A percentile compares a stretch with the other conserved stretches of the same genome.
Conservation (phyloP, 306 rosid genomes). For the Psophocarpus tetragonolobus region DNA sequence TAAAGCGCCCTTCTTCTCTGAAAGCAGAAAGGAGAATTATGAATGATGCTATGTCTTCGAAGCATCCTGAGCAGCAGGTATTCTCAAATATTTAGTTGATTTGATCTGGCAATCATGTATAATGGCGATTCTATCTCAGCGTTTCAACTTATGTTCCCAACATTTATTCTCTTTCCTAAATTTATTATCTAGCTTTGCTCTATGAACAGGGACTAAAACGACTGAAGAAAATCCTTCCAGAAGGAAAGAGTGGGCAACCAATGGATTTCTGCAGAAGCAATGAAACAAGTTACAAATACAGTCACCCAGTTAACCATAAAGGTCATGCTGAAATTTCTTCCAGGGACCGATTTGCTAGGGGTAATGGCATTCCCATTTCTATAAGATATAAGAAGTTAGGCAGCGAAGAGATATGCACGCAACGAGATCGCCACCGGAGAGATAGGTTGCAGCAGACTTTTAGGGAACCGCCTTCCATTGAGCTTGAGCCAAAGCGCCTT, state of each 20-base stretch:
- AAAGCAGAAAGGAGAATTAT: conserved; percentile 65
- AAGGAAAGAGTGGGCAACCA: conserved; percentile 48
- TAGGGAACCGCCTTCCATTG: conserved; percentile 57
- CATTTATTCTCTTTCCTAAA: background rate
- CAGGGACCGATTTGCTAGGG: conserved; percentile 51
- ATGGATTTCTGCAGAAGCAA: conserved; percentile 49
- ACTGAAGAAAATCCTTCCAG: conserved; percentile 68
- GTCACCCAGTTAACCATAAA: conserved; percentile 44
- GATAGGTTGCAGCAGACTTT: conserved; percentile 52
- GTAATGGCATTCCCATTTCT: conserved; percentile 63
- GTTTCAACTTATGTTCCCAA: background rate
- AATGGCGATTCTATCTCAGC: background rate
- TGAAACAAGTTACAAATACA: conserved; percentile 52
- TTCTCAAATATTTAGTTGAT: background rate
- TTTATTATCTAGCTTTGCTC: background rate
- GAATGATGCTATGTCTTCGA: conserved; percentile 37
- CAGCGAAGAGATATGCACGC: conserved; percentile 58
- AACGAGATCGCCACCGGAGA: conserved; percentile 62
- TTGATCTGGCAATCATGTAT: background rate
- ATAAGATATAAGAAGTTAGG: conserved; percentile 62
- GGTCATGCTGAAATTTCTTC: conserved; percentile 45
- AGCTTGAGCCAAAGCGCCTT: conserved; percentile 69
- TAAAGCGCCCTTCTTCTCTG: conserved; percentile 84
- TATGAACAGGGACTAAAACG: conserved; percentile 70
- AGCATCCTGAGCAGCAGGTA: conserved; percentile 77